phyloP scores from a whole-genome alignment of 305 asterid species.

The Petunia hybrid region DNA sequence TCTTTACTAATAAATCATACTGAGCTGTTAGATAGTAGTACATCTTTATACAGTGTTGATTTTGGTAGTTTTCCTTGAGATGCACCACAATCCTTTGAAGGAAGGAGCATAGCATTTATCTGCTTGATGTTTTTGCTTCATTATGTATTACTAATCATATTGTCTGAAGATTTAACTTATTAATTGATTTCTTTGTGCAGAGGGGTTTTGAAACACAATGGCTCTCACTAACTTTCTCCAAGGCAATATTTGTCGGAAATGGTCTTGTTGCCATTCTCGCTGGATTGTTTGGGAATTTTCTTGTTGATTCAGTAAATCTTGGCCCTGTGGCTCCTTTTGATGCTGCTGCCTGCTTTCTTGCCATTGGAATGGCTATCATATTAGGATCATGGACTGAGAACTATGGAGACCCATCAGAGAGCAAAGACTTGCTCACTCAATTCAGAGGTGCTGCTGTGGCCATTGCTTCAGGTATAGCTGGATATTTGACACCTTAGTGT shows the following conservation, averaged over 20 bases:
- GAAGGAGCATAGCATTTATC: not conserved
- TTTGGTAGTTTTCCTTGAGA: constrained; percentile 1
- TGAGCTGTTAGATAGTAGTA: constrained; percentile 1
- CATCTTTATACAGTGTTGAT: constrained; percentile 11
- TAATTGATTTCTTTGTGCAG: constrained; percentile 50
- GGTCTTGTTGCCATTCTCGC: constrained; percentile 93
- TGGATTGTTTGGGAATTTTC: constrained; percentile 87
- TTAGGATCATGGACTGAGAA: constrained; percentile 93
- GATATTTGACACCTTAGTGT: constrained; percentile 31
- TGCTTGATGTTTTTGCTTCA: constrained; percentile 3
- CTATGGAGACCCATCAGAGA: constrained; percentile 94
- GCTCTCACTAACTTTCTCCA: constrained; percentile 95
- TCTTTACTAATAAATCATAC: not conserved
- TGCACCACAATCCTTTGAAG: not conserved
- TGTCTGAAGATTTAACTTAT: constrained; percentile 7
- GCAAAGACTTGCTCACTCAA: constrained; percentile 90
- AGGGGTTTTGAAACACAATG: constrained; percentile 93
- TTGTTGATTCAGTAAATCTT: constrained; percentile 82
- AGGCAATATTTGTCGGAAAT: constrained; percentile 96
- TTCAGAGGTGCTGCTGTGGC: constrained; percentile 93
- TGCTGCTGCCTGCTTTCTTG: constrained; percentile 83
- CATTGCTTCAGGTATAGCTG: constrained; percentile 86
- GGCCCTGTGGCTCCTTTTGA: constrained; percentile 98
- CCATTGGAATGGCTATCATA: constrained; percentile 94
- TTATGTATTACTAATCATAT: not conserved